phyloP scores from a whole-genome alignment of 129 eudicot species.

The Flaveria sonorensis region DNA sequence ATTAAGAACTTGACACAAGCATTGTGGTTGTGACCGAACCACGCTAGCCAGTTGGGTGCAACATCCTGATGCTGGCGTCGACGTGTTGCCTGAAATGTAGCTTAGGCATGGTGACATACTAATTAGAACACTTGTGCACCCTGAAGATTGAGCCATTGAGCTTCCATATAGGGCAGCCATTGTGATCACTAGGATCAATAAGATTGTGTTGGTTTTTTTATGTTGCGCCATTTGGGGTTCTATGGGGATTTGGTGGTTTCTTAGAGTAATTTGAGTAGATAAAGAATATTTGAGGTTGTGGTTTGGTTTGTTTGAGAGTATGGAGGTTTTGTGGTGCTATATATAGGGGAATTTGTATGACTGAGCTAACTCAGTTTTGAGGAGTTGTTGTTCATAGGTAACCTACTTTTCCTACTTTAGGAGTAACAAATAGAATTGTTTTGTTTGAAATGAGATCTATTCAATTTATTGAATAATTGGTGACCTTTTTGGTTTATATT shows the following conservation, averaged over 20 bases:
- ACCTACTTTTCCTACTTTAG: conserved; percentile 3
- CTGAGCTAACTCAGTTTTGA: background rate
- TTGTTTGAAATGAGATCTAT: too few relatives aligned
- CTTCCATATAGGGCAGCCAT: conserved; percentile 26
- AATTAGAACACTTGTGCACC: conserved; percentile 43
- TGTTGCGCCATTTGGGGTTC: conserved; percentile 23
- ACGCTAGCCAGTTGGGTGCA: conserved; percentile 47
- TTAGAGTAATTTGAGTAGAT: background rate
- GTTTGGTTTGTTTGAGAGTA: conserved; percentile 3
- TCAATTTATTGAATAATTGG: too few relatives aligned
- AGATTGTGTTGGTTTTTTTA: conserved; percentile 19
- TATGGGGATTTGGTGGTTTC: background rate
- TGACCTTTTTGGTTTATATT: too few relatives aligned
- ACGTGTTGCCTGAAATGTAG: conserved; percentile 40
- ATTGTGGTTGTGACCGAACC: conserved; percentile 55
- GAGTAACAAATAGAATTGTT: background rate
- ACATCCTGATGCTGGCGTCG: conserved; percentile 45
- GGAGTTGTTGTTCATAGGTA: background rate
- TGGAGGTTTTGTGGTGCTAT: background rate
- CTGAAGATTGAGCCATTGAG: conserved; percentile 40
- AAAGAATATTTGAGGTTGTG: background rate
- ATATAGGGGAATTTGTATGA: conserved; percentile 17
- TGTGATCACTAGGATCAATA: conserved; percentile 33
- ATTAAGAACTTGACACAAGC: conserved; percentile 54
- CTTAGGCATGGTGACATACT: conserved; percentile 48